These are phyloP conservation scores for Botrytis byssoidea DNA, from an alignment of 2,329 filamentous ascomycete species.

Conservation along the genomic window DNA sequence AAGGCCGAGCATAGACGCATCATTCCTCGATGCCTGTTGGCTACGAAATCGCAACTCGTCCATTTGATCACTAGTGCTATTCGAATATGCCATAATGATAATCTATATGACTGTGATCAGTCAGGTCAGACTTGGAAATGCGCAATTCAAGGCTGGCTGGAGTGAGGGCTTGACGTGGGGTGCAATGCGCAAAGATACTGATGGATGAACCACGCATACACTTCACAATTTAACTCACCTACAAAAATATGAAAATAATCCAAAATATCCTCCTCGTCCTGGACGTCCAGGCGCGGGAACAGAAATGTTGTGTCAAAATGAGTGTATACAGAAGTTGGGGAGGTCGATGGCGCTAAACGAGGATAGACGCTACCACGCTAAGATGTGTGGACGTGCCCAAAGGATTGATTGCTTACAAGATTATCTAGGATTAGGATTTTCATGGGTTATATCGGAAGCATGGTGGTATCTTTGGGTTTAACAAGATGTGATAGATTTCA, in stretches of 20 bases:
- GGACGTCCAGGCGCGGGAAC: slow-evolving; percentile 22
- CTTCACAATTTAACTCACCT: slow-evolving; percentile 13
- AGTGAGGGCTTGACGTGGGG: slow-evolving; percentile 30
- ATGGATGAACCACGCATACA: background rate
- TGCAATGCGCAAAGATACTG: slow-evolving; percentile 21
- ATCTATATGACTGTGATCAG: slow-evolving; percentile 31
- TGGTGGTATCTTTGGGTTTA: background rate
- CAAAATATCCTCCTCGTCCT: slow-evolving; percentile 22
- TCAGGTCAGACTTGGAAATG: slow-evolving; percentile 33
- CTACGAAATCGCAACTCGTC: slow-evolving; percentile 77
- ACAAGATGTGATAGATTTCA: slow-evolving; percentile 15
- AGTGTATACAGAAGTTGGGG: slow-evolving; percentile 20
- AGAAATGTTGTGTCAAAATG: slow-evolving; percentile 20
- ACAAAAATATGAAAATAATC: slow-evolving; percentile 22
- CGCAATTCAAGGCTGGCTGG: slow-evolving; percentile 22
- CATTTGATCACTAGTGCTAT: slow-evolving; percentile 63
- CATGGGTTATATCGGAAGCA: slow-evolving; percentile 1
- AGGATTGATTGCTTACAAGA: slow-evolving; percentile 18
- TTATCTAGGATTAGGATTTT: slow-evolving; percentile 12
- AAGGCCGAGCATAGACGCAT: slow-evolving; percentile 71
- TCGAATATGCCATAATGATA: slow-evolving; percentile 61
- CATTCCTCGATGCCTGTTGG: slow-evolving; percentile 75
- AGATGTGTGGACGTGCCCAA: slow-evolving; percentile 19
- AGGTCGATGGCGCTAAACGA: slow-evolving; percentile 22
- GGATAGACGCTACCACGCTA: slow-evolving; percentile 19